A percentile compares a stretch with the other conserved stretches of the same genome.
These are phyloP conservation scores for Trichoderma harzianum DNA, from an alignment of 2,329 filamentous ascomycete species.

Conservation along the genomic window DNA sequence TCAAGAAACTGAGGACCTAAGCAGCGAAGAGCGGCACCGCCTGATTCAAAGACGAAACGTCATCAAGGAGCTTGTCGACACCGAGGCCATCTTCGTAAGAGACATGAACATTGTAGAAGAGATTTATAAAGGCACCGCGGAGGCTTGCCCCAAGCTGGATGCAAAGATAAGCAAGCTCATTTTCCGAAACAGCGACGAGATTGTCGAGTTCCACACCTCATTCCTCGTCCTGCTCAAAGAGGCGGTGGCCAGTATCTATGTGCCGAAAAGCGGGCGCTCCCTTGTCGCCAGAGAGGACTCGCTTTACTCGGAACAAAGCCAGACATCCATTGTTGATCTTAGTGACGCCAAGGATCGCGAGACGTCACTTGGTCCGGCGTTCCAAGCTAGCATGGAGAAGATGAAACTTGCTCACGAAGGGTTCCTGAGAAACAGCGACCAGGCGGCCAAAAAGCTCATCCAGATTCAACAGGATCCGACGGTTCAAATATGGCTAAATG, in stretches of 20 bases:
- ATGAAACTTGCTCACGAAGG: conserved; percentile 61
- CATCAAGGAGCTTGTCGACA: conserved; percentile 89
- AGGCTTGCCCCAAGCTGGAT: conserved; percentile 74
- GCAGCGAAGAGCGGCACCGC: conserved; percentile 62
- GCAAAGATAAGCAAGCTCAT: conserved; percentile 82
- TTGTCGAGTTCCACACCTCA: conserved; percentile 78
- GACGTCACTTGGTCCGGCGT: conserved; percentile 52
- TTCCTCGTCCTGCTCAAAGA: conserved; percentile 80
- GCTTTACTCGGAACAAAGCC: conserved; percentile 39
- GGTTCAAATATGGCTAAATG: conserved; percentile 81
- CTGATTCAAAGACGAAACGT: conserved; percentile 77
- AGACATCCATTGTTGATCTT: conserved; percentile 39
- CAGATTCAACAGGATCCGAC: conserved; percentile 61
- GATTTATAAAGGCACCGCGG: conserved; percentile 92
- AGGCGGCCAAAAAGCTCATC: conserved; percentile 58
- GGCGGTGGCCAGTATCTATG: conserved; percentile 75
- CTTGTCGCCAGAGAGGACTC: conserved; percentile 43
- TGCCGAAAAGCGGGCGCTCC: conserved; percentile 52
- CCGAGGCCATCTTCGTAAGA: conserved; percentile 83
- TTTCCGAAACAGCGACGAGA: conserved; percentile 89
- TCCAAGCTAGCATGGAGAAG: conserved; percentile 54
- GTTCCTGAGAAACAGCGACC: conserved; percentile 61
- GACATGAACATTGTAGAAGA: conserved; percentile 98
- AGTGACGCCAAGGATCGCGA: conserved; percentile 52
- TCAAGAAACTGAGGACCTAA: conserved; percentile 40